Base-by-base conservation (phyloP, 2,329 filamentous ascomycete species). In the Microcyclospora tardicrescens region DNA sequence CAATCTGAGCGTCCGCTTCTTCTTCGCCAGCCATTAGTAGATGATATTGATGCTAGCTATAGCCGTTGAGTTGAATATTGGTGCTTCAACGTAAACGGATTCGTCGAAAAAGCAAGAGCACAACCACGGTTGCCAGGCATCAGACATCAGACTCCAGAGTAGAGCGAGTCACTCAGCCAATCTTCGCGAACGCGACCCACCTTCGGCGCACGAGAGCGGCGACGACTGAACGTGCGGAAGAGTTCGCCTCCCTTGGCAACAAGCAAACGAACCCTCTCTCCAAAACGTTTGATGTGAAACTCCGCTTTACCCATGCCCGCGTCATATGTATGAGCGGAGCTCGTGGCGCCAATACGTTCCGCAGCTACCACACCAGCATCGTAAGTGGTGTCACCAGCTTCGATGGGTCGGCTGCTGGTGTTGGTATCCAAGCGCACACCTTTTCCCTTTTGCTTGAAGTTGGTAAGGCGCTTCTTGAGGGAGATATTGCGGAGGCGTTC, bases 231-330 rank as follows among this genome's bases (percentile, higher is more conserved):
- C 24, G 38, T 51, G 14, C 57, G 39, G 28, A 60, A 46, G 32
- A 61, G 42, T 31, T 59, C 56, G 2, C 57, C 57, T 11, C 59
- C 54, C 27, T 49, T 54, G 35, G 52, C 54, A 41, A 60, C 56
- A 12, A 62, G 36, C 28, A 49, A 44, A 40, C 60, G 56, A 13
- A 64, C 41, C 41, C 56, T 60, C 44, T 64, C 59, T 12, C 58
- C 59, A 28, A 64, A 53, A 24, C 57, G 51, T 50, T 59, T 61
- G 41, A 63, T 54, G 19, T 55, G 50, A 39, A 63, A 61, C 42
- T 64, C 61, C 8, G 57, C 50, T 46, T 57, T 59, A 33, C 59
- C 55, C 60, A 62, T 63, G 11, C 61, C 59, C 10, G 54, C 57
- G 36, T 60, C 55, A 34, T 50, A 52, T 1, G 48, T 53, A 35